Base-by-base conservation (phyloP, 2,329 filamentous ascomycete species). In the Beauveria sp. region DNA sequence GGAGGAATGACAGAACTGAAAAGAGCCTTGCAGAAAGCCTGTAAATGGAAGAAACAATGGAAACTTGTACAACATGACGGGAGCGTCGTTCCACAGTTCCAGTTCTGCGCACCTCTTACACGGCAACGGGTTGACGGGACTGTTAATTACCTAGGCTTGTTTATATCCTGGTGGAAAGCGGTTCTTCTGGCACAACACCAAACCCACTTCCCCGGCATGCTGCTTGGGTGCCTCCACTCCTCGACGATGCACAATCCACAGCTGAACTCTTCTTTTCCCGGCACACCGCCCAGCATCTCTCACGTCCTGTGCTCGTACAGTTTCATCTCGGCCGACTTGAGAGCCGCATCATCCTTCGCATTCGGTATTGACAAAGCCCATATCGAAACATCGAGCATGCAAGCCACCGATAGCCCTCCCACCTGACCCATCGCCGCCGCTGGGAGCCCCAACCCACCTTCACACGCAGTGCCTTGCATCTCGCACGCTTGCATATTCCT, bases 391-490 rank as follows among this genome's bases (percentile, higher is more conserved):
- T 57, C 28, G 43, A 26, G 26, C 55, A 58, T 58, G 55, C 55
- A 58, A 49, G 43, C 45, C 55, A 47, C 43, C 30, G 14, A 49
- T 8, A 24, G 8, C 45, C 55, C 43, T 26, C 20, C 30, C 28
- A 49, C 58, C 58, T 60, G 40, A 60, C 43, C 51, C 28, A 22
- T 46, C 26, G 26, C 8, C 50, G 40, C 16, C 49, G 28, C 47
- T 45, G 47, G 34, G 30, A 45, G 46, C 49, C 42, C 50, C 40
- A 53, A 49, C 58, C 50, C 58, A 54, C 51, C 55, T 14, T 46
- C n/a, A 10, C 14, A 12, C 20, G 22, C 42, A 60, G 58, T 60
- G 58, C 58, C 58, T 60, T 60, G 58, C 58, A 60, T 60, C 42
- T 55, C 50, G 46, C 47, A 53, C 50, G 34, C 40, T 40, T 60